Conservation (phyloP, 768 basidiomycete genomes). For the Tricholoma saponaceum region DNA sequence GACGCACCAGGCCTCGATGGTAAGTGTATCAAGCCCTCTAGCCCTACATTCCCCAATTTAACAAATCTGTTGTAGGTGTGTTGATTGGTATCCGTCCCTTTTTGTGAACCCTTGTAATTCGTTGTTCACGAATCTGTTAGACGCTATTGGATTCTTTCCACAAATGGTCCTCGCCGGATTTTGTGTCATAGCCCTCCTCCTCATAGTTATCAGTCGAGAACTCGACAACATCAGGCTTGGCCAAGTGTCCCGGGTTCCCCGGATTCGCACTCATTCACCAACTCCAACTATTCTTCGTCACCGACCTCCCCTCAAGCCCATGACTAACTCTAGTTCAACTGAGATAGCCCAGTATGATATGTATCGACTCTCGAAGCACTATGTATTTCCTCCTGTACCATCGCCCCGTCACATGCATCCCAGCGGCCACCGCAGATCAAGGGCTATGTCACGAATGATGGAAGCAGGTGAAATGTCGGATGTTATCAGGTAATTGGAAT, state of each 20-base stretch:
- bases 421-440: slow-evolving; percentile 19
- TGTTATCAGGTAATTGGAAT: slow-evolving; percentile 1
- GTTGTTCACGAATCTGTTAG: slow-evolving; percentile 23
- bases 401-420: slow-evolving; percentile 16
- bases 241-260: slow-evolving; percentile 5
- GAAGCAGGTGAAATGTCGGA: slow-evolving; percentile 26
- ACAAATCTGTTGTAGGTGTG: slow-evolving; percentile 29
- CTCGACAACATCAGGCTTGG: slow-evolving; percentile 18
- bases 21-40: slow-evolving; percentile 9
- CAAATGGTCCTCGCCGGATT: slow-evolving; percentile 48
- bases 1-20: slow-evolving; percentile 51
- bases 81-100: slow-evolving; percentile 36
- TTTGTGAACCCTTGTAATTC: background rate
- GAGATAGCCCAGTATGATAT: slow-evolving; percentile 36
- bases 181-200: slow-evolving; percentile 37
- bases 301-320: slow-evolving; percentile 28
- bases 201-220: slow-evolving; percentile 41
- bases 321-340: slow-evolving; percentile 22
- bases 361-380: slow-evolving; percentile 30
- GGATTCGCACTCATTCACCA: slow-evolving; percentile 6
- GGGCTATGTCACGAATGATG: slow-evolving; percentile 30
- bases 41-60: background rate
- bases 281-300: slow-evolving; percentile 13
- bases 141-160: slow-evolving; percentile 54
- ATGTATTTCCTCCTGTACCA: slow-evolving; percentile 37